Evolutionary conservation across 441 rosid species (phyloP).

Genomic region (Pelargonium australe): DNA sequence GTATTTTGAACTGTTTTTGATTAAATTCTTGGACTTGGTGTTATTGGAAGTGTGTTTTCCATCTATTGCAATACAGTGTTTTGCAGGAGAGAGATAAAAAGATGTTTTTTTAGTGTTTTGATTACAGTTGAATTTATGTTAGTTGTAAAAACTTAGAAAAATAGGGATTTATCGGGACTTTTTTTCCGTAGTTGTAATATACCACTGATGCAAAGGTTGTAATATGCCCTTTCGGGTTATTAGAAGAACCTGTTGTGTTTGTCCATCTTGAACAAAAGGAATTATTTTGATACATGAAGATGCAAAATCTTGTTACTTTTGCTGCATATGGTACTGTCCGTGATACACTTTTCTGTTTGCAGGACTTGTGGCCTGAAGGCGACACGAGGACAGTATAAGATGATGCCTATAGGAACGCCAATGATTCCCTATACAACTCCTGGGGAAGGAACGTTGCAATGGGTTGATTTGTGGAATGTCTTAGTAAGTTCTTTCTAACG

Average conservation of each 20-base stretch:
- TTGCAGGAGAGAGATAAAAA: no score
- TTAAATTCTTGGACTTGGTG: no score
- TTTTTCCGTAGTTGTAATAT: background rate
- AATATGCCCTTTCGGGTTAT: no score
- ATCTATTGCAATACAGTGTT: no score
- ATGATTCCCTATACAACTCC: slow-evolving; percentile 63
- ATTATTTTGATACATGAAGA: background rate
- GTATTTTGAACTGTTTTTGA: background rate
- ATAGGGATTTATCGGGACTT: background rate
- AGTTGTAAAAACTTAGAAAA: background rate
- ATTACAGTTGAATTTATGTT: no score
- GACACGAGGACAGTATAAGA: slow-evolving; percentile 41
- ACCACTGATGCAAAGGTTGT: no score
- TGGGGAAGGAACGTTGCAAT: slow-evolving; percentile 84
- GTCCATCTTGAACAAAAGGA: background rate
- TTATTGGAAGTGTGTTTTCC: no score
- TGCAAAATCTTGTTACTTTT: slow-evolving; percentile 7
- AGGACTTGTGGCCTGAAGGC: slow-evolving; percentile 44
- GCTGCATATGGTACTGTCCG: background rate
- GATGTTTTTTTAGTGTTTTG: no score
- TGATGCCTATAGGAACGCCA: slow-evolving; percentile 87
- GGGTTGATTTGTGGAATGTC: slow-evolving; percentile 88
- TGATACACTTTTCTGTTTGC: slow-evolving; percentile 23
- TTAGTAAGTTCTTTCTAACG: slow-evolving; percentile 42
- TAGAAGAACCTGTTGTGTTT: background rate